These are phyloP conservation scores for Trichosanthes cucumerina DNA, from an alignment of 306 rosid genomes.

Conservation along the genomic window DNA sequence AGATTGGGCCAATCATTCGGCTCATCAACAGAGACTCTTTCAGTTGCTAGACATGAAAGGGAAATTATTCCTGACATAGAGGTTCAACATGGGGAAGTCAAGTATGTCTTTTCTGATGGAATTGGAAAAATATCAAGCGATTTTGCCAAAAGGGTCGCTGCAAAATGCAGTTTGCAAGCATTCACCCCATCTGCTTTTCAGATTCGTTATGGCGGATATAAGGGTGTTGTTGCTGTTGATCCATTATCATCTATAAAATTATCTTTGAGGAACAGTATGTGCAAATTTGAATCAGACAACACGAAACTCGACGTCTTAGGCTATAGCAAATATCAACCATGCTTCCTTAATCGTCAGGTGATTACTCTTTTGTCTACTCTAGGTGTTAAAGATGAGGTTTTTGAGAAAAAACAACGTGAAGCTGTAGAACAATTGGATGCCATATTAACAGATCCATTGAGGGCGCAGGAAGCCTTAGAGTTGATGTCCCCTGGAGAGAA, in stretches of 20 bases:
- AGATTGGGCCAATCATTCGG: slow-evolving; percentile 40
- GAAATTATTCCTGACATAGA: slow-evolving; percentile 27
- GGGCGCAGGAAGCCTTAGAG: slow-evolving; percentile 22
- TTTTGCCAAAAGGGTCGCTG: slow-evolving; percentile 24
- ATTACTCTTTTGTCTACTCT: slow-evolving; percentile 31
- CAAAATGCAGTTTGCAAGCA: slow-evolving; percentile 19
- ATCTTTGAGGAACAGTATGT: slow-evolving; percentile 34
- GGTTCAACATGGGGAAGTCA: background rate
- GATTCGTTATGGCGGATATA: slow-evolving; percentile 34
- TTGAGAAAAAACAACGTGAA: slow-evolving; percentile 21
- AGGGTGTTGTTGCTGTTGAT: slow-evolving; percentile 46
- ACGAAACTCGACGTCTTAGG: slow-evolving; percentile 23
- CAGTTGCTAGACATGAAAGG: slow-evolving; percentile 11
- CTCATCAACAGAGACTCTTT: slow-evolving; percentile 25
- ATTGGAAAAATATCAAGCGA: slow-evolving; percentile 33
- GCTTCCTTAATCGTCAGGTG: slow-evolving; percentile 33
- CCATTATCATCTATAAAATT: slow-evolving; percentile 20
- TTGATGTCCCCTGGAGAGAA: slow-evolving; percentile 26
- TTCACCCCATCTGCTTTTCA: slow-evolving; percentile 36
- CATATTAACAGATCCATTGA: slow-evolving; percentile 22
- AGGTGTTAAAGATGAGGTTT: slow-evolving; percentile 22
- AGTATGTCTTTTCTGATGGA: slow-evolving; percentile 37
- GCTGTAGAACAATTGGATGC: slow-evolving; percentile 19
- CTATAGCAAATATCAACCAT: slow-evolving; percentile 34
- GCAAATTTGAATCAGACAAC: slow-evolving; percentile 26